Conservation (phyloP, 768 basidiomycete species). For the Suillus occidentalis region DNA sequence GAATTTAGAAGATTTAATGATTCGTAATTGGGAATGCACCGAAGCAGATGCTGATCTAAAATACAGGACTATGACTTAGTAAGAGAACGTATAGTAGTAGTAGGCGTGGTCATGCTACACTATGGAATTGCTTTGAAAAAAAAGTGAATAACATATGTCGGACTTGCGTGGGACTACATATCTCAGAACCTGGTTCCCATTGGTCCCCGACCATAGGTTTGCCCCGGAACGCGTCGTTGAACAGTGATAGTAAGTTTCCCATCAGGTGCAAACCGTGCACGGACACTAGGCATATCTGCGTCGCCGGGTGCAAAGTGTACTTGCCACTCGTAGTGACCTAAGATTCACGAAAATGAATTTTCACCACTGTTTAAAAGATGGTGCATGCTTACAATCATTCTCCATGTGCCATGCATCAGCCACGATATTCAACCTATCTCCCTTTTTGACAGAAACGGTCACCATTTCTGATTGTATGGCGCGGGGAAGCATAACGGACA, state of each 20-base stretch:
- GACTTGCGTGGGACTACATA: constrained; percentile 11
- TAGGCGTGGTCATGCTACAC: not conserved
- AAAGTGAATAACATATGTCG: not conserved
- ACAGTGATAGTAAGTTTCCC: constrained; percentile 52
- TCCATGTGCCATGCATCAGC: constrained; percentile 67
- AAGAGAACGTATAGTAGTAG: not conserved
- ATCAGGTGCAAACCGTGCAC: constrained; percentile 47
- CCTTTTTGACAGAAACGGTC: constrained; percentile 59
- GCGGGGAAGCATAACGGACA: constrained; percentile 50
- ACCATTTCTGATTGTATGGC: constrained; percentile 60
- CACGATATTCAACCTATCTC: constrained; percentile 54
- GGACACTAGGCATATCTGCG: constrained; percentile 52
- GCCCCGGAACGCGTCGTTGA: constrained; percentile 28
- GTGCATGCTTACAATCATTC: constrained; percentile 49
- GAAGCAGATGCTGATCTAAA: not conserved
- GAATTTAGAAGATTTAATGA: not conserved
- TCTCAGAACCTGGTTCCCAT: constrained; percentile 32
- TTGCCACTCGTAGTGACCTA: constrained; percentile 66
- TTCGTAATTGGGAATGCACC: not conserved
- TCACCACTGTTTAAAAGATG: not conserved
- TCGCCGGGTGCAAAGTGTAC: constrained; percentile 54
- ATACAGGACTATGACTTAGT: constrained; percentile 4
- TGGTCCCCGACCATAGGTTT: constrained; percentile 21
- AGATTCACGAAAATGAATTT: not conserved
- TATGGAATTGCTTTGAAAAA: not conserved